These are phyloP conservation scores for Trametes sanguinea DNA, from an alignment of 768 basidiomycete genomes.

Conservation along the genomic window DNA sequence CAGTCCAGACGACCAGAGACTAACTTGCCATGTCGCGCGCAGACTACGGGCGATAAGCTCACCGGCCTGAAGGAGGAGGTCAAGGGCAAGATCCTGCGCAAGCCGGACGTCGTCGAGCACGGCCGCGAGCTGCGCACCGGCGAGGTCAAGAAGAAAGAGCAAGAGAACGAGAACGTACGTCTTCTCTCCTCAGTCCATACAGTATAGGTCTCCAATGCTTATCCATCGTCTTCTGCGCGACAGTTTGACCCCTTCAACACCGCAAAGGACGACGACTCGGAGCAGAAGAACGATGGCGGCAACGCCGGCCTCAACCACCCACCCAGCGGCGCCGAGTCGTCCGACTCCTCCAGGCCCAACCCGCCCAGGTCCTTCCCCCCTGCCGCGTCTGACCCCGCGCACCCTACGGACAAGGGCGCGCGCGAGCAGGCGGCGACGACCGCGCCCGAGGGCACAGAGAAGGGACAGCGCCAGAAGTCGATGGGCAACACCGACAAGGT, in stretches of 20 bases:
- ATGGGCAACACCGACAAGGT: conserved; percentile 18
- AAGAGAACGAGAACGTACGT: conserved; percentile 29
- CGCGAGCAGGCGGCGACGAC: conserved; percentile 30
- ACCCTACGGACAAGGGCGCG: conserved; percentile 16
- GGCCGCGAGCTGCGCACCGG: conserved; percentile 44
- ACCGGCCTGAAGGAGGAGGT: conserved; percentile 41
- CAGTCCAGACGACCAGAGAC: neutral
- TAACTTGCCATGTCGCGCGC: neutral
- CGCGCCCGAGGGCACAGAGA: conserved; percentile 29
- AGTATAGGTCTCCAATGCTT: too few species aligned
- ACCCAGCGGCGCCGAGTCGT: neutral
- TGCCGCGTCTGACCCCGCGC: conserved; percentile 8
- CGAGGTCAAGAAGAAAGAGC: conserved; percentile 40
- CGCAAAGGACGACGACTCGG: neutral
- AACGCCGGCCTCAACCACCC: conserved; percentile 7
- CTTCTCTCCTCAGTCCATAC: too few species aligned
- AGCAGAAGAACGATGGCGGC: neutral
- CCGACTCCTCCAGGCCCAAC: neutral
- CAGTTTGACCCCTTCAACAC: conserved; percentile 5
- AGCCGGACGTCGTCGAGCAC: conserved; percentile 40
- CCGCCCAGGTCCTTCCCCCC: conserved; percentile 7
- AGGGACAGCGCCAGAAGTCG: conserved; percentile 23
- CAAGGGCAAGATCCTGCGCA: conserved; percentile 40
- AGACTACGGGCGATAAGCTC: conserved; percentile 40
- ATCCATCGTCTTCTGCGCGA: too few species aligned